Conservation (phyloP, 78 protist genomes). For the Isochrysis galbana region DNA sequence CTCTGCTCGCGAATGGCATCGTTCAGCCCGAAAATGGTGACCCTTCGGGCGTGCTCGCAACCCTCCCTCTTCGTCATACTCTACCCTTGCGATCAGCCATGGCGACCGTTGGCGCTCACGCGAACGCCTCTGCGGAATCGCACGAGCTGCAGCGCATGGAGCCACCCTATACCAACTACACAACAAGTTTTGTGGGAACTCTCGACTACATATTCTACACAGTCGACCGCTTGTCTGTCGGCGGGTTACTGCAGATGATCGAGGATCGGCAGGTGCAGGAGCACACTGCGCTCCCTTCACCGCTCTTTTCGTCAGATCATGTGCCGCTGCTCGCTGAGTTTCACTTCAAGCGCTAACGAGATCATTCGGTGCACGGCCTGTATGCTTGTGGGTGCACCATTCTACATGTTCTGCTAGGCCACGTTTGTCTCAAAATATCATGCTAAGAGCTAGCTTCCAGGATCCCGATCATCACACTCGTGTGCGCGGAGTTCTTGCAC, state of each 20-base stretch:
- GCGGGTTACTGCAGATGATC: neutral
- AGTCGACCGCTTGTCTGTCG: neutral
- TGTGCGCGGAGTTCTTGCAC: too few relatives aligned
- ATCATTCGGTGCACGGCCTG: too few relatives aligned
- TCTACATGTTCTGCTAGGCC: too few relatives aligned
- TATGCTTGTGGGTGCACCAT: too few relatives aligned
- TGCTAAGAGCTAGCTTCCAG: too few relatives aligned
- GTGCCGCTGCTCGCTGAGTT: neutral
- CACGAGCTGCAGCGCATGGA: slow-evolving; percentile 22
- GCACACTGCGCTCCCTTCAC: slow-evolving; percentile 3
- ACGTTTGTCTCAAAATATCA: too few relatives aligned
- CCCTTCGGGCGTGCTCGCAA: neutral
- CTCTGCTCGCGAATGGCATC: neutral
- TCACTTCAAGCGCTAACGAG: neutral
- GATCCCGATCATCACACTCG: too few relatives aligned
- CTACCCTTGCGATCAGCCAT: neutral
- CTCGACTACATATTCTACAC: slow-evolving; percentile 20
- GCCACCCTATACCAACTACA: slow-evolving; percentile 12
- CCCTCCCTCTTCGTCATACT: neutral
- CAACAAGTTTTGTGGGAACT: neutral
- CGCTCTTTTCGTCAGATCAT: slow-evolving; percentile 19
- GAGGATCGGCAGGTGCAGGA: neutral
- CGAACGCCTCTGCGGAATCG: neutral
- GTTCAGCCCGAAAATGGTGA: neutral
- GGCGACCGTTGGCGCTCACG: slow-evolving; percentile 23